Evolutionary conservation across 495 filamentous ascomycete species (phyloP), one percentile per base, ranked within the genome.

Genomic region (Neurospora tetrasperma): DNA sequence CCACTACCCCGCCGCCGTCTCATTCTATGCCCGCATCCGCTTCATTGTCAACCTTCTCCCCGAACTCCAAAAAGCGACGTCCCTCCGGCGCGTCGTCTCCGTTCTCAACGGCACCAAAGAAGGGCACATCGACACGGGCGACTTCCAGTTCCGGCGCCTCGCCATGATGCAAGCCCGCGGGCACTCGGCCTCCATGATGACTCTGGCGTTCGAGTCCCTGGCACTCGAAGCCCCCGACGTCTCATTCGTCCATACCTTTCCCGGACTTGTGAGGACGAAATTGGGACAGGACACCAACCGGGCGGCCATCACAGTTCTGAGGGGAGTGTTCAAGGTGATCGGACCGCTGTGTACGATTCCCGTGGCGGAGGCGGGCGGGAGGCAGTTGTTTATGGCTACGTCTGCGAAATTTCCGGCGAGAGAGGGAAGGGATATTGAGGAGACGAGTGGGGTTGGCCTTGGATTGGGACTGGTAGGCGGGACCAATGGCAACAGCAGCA

Each of bases 21-120:
- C 79, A 69, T 89, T 88, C 80, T 92, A 92, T 79, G 81, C 87
- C 38, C 89, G 91, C 18, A 84, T 86, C 68, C 87, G 90, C 46
- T 91, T 92, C 78, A 84, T 86, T 31, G 72, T 79, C 54, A 90
- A 91, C 76, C 85, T 93, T 3, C 85, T 93, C 2, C 90, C 91
- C 0, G 84, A 87, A 0, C 76, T 93, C 0, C 80, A 80, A 38
- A 69, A 76, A 8, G 84, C 88, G 0, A 69, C 82, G 14, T 14
- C 39, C 44, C 83, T 88, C 16, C 85, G 86, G 1, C 88, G 91
- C 2, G 88, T 93, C 8, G 83, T 93, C 23, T 83, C 78, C 42
- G 86, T 92, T n/a, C 78, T 86, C 6, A 83, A 78, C 0, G 85
- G 79, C 5, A 84, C 85, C 18, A 82, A 84, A 20, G 90, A 93